Percentiles rank a stretch among this genome's conserved stretches.
These are phyloP conservation scores for Taxawa tesnikishii DNA, from an alignment of 2,329 filamentous ascomycete genomes.

Conservation along the genomic window DNA sequence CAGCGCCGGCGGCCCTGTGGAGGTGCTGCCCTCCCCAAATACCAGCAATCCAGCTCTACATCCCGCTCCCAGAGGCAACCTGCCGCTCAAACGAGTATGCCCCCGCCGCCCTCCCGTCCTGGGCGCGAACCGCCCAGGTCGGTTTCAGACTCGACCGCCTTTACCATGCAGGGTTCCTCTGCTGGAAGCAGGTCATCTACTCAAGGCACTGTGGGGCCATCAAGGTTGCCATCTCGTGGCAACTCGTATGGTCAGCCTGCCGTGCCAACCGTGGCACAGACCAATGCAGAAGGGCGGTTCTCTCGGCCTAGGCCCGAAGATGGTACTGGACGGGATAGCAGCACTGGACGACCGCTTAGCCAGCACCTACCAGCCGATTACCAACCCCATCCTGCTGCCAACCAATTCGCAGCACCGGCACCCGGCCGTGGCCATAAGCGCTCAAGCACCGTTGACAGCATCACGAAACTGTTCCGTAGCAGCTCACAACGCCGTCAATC, in stretches of 20 bases:
- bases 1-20: constrained; percentile 37
- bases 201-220: constrained; percentile 57
- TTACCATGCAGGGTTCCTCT: constrained; percentile 27
- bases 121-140: constrained; percentile 37
- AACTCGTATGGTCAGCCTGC: constrained; percentile 77
- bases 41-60: constrained; percentile 15
- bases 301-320: constrained; percentile 59
- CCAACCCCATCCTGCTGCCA: constrained; percentile 37
- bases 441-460: constrained; percentile 40
- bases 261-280: constrained; percentile 74
- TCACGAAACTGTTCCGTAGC: constrained; percentile 76
- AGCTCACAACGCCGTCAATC: constrained; percentile 27
- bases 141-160: constrained; percentile 33
- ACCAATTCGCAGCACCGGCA: constrained; percentile 42
- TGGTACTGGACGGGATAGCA: constrained; percentile 36
- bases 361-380: constrained; percentile 39
- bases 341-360: constrained; percentile 48
- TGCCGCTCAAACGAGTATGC: constrained; percentile 13
- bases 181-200: constrained; percentile 53
- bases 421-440: constrained; percentile 48
- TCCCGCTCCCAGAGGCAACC: constrained; percentile 6
- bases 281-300: constrained; percentile 80
- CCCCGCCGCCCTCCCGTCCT: constrained; percentile 23
- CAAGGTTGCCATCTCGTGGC: constrained; percentile 57
- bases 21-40: constrained; percentile 24